Conservation (phyloP, 2,329 filamentous ascomycete genomes). For the Lizonia empirigonia region DNA sequence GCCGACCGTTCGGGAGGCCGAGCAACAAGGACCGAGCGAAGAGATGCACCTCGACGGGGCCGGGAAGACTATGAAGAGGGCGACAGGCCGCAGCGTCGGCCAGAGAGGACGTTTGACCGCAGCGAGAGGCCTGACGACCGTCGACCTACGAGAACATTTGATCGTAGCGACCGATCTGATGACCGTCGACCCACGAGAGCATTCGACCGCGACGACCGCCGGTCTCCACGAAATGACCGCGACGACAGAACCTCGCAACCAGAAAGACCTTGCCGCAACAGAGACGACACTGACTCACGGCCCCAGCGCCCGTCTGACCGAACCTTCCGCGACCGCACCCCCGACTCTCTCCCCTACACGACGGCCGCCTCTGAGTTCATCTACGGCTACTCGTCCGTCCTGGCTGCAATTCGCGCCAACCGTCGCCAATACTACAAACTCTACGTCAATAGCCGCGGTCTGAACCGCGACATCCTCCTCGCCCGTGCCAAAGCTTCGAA, state of each 20-base stretch:
- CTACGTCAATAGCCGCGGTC: constrained; percentile 63
- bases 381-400: constrained; percentile 81
- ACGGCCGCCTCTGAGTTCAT: constrained; percentile 91
- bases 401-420: constrained; percentile 73
- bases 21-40: not conserved
- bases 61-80: not conserved
- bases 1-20: not conserved
- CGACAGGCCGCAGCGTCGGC: not conserved
- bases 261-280: not conserved
- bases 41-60: constrained; percentile 2
- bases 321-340: constrained; percentile 6
- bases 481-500: constrained; percentile 23
- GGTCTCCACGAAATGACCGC: constrained; percentile 5
- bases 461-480: constrained; percentile 28
- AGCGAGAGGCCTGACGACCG: not conserved
- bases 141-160: not conserved
- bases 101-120: not conserved
- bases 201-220: not conserved
- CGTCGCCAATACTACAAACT: constrained; percentile 81
- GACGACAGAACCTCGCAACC: constrained; percentile 1
- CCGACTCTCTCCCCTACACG: constrained; percentile 68
- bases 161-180: not conserved
- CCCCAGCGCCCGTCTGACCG: not conserved
- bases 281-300: not conserved
- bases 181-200: not conserved